These are phyloP conservation scores for Apiospora aurea DNA, from an alignment of 2,329 filamentous ascomycete genomes.

Conservation along the genomic window DNA sequence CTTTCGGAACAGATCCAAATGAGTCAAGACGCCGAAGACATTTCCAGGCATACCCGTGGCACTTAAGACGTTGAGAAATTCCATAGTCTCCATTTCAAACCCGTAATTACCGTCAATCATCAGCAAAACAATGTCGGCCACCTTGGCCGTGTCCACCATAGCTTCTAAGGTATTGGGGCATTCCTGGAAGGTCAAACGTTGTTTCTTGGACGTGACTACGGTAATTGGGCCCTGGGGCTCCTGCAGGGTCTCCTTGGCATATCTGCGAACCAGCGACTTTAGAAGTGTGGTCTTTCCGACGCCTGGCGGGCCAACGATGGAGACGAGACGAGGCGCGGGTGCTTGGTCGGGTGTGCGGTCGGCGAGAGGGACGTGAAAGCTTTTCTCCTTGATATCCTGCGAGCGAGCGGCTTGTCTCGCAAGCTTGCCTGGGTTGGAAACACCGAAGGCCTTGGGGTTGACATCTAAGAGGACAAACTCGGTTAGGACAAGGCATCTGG, in stretches of 20 bases:
- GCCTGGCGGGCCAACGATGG: conserved; percentile 92
- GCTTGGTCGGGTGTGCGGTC: conserved; percentile 90
- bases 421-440: conserved; percentile 28
- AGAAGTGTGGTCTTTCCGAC: conserved; percentile 95
- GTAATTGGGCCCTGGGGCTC: conserved; percentile 92
- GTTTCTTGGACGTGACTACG: conserved; percentile 94
- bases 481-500: not conserved
- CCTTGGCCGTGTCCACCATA: conserved; percentile 97
- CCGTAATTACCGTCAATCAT: conserved; percentile 99
- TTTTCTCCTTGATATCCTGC: conserved; percentile 76
- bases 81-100: conserved; percentile 99
- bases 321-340: conserved; percentile 89
- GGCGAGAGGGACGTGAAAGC: conserved; percentile 94
- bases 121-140: conserved; percentile 94
- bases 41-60: conserved; percentile 98
- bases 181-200: conserved; percentile 94
- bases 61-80: conserved; percentile 94
- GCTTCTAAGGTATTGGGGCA: conserved; percentile 95
- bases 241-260: conserved; percentile 93
- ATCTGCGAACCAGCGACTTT: conserved; percentile 91
- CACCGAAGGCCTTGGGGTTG: conserved; percentile 77
- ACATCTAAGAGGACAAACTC: conserved; percentile 56
- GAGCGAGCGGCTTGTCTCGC: conserved; percentile 31
- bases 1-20: conserved; percentile 94
- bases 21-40: conserved; percentile 95